Evolutionary conservation across 495 filamentous ascomycete genomes (phyloP), one percentile per base, ranked within the genome.

Genomic region (Xylaria grammica): DNA sequence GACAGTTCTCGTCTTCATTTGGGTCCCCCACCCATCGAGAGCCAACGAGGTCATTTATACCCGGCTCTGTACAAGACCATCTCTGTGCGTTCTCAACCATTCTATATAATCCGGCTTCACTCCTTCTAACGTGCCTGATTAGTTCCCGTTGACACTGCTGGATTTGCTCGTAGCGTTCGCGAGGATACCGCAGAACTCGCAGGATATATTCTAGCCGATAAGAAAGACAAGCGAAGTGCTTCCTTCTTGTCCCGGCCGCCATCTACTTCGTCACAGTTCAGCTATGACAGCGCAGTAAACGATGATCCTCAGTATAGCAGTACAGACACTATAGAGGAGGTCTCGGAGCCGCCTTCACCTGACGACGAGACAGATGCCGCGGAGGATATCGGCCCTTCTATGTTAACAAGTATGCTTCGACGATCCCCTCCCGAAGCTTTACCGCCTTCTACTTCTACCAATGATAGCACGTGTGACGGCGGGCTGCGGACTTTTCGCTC

Each of bases 151-250:
- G 91, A 96, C 69, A 86, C 83, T 65, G 84, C 86, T 7, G 87
- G 90, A 60, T 90, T 91, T 76, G 87, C 90, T 24, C 84, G 87
- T 46, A 90, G 86, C 62, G 90, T 99, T 13, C 89, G 95, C 58
- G 91, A 97, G 73, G 89, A 96, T 71, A 96, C 95, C 1, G 93
- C 93, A 34, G 92, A 97, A 73, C 85, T 99, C 36, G 94, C 95
- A 26, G 91, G 86, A 6, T 91, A 91, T 67, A 90, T 90, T n/a
- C 81, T 97, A 34, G 91, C 90, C 56, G 86, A 89, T 69, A 82
- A 84, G 59, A 71, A 79, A 42, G 74, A 79, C 60, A 72, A 71
- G 51, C 73, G 67, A 24, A 77, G 72, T 59, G 68, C 74, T 38
- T 73, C 79, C 27, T 80, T 83, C 52, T 78, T 81, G 19, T 59